These are phyloP conservation scores for Curvularia lunata DNA, from an alignment of 2,329 filamentous ascomycete genomes.

Conservation along the genomic window DNA sequence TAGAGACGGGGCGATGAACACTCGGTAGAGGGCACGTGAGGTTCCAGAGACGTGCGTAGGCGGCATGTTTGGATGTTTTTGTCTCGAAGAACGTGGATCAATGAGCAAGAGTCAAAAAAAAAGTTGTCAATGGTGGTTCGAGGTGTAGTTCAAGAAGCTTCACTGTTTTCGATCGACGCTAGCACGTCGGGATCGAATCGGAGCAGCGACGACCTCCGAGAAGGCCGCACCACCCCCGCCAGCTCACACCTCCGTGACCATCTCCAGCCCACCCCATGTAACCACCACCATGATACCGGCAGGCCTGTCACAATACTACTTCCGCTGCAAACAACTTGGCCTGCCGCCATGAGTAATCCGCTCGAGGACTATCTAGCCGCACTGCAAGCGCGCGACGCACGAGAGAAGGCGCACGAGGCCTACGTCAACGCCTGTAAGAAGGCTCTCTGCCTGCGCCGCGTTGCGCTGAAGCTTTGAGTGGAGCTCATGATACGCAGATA, in stretches of 20 bases:
- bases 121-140: background rate
- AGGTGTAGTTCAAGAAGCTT: constrained; percentile 4
- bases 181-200: constrained; percentile 25
- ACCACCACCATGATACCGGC: constrained; percentile 32
- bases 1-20: constrained; percentile 52
- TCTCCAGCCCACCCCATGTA: constrained; percentile 24
- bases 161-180: constrained; percentile 9
- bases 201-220: constrained; percentile 26
- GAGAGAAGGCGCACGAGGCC: constrained; percentile 68
- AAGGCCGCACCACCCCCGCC: constrained; percentile 13
- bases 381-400: constrained; percentile 73
- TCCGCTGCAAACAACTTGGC: constrained; percentile 12
- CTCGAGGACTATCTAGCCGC: constrained; percentile 79
- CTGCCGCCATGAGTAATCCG: constrained; percentile 70
- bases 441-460: background rate
- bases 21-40: constrained; percentile 52
- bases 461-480: background rate
- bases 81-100: background rate
- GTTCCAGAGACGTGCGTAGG: constrained; percentile 42
- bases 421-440: constrained; percentile 79
- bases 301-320: constrained; percentile 3
- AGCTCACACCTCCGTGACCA: constrained; percentile 17
- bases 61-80: constrained; percentile 28
- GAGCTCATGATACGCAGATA: constrained; percentile 44
- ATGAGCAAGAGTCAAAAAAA: constrained; percentile 1